These are phyloP conservation scores for Phyllosticta capitalensis DNA, from an alignment of 2,329 filamentous ascomycete species.

Conservation along the genomic window DNA sequence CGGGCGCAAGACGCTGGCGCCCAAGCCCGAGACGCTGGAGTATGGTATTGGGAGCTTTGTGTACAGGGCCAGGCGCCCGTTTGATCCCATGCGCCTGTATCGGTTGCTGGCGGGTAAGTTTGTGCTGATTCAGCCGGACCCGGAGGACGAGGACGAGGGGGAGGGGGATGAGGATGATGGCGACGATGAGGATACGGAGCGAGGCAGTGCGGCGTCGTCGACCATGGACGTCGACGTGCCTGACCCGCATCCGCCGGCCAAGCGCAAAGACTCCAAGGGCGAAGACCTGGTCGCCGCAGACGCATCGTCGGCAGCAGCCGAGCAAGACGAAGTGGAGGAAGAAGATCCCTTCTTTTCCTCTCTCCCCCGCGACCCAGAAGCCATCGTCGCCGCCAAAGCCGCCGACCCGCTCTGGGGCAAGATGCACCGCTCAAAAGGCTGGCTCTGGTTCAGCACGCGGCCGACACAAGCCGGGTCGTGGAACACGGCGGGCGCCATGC, in stretches of 20 bases:
- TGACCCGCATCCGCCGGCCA: neutral
- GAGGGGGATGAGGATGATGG: constrained; percentile 17
- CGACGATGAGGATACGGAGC: constrained; percentile 13
- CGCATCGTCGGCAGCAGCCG: constrained; percentile 13
- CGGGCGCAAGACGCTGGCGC: constrained; percentile 46
- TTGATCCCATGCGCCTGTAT: constrained; percentile 33
- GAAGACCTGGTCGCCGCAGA: constrained; percentile 22
- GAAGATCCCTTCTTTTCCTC: constrained; percentile 17
- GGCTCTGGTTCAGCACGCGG: constrained; percentile 51
- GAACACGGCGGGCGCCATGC: constrained; percentile 56
- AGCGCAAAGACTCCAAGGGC: constrained; percentile 1
- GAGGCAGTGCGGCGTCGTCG: neutral
- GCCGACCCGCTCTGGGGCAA: constrained; percentile 42
- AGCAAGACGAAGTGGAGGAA: constrained; percentile 21
- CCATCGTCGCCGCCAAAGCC: constrained; percentile 48
- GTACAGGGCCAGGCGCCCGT: constrained; percentile 46
- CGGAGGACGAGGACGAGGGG: constrained; percentile 24
- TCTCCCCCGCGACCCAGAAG: constrained; percentile 9
- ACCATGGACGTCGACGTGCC: constrained; percentile 13
- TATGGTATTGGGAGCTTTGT: constrained; percentile 63
- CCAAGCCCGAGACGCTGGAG: constrained; percentile 63
- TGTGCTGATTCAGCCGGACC: constrained; percentile 32
- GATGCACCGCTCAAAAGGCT: constrained; percentile 55
- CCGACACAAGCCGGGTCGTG: constrained; percentile 49
- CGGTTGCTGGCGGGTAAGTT: constrained; percentile 34